A percentile compares a stretch with the other conserved stretches of the same genome.
phyloP scores from a whole-genome alignment of 1,284 basidiomycete species.

The Puccinia horiana region DNA sequence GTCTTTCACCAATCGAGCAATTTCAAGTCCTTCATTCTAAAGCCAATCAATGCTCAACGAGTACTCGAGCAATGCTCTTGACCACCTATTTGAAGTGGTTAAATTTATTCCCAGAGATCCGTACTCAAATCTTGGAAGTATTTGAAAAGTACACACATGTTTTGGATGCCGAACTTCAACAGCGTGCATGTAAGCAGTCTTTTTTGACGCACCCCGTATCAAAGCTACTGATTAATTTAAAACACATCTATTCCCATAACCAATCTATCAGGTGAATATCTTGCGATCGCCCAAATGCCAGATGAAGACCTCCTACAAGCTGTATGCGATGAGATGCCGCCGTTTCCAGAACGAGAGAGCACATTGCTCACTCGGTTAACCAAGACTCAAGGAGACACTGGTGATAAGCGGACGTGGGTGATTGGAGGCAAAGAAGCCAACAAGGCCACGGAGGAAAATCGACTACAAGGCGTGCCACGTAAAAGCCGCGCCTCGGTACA shows the following conservation, averaged over 20 bases:
- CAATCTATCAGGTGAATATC: conserved; percentile 69
- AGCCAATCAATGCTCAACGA: conserved; percentile 87
- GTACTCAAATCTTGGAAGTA: conserved; percentile 85
- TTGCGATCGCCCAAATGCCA: conserved; percentile 74
- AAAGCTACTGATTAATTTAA: not conserved
- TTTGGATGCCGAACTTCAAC: conserved; percentile 95
- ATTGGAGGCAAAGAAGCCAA: conserved; percentile 92
- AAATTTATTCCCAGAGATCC: conserved; percentile 98
- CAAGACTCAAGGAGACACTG: conserved; percentile 75
- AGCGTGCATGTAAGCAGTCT: conserved; percentile 74
- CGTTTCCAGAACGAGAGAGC: conserved; percentile 91
- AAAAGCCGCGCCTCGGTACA: conserved; percentile 52
- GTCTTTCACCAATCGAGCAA: conserved; percentile 90
- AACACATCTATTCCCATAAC: not conserved
- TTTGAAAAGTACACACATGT: conserved; percentile 97
- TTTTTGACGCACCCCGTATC: conserved; percentile 49
- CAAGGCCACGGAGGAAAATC: conserved; percentile 68
- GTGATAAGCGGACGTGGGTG: conserved; percentile 89
- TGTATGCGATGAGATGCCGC: conserved; percentile 98
- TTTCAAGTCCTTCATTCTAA: conserved; percentile 92
- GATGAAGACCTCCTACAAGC: conserved; percentile 89
- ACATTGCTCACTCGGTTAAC: conserved; percentile 81
- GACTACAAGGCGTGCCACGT: conserved; percentile 62
- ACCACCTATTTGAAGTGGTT: conserved; percentile 99
- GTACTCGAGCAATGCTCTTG: conserved; percentile 86